These are phyloP conservation scores for Aurinia saxatilis DNA, from an alignment of 345 rosid genomes.

Conservation along the genomic window DNA sequence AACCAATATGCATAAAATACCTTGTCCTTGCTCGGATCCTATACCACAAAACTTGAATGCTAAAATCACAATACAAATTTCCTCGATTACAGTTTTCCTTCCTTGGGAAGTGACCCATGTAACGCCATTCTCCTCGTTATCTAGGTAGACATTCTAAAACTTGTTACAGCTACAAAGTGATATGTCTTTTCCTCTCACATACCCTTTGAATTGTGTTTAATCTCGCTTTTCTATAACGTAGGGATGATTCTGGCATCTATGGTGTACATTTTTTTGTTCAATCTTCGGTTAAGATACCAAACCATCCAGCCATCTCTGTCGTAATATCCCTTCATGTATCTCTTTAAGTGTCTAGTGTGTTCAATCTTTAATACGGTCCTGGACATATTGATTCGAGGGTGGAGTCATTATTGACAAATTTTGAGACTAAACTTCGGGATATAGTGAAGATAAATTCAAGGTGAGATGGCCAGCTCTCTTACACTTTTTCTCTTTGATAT, in stretches of 20 bases:
- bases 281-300: constrained; percentile 66
- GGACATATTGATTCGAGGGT: constrained; percentile 75
- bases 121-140: too few relatives aligned
- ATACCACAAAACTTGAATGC: too few relatives aligned
- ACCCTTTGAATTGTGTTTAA: background rate
- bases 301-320: background rate
- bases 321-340: background rate
- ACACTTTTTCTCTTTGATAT: too few relatives aligned
- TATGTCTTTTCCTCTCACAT: too few relatives aligned
- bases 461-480: too few relatives aligned
- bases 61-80: too few relatives aligned
- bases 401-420: constrained; percentile 60
- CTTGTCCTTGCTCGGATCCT: too few relatives aligned
- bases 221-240: constrained; percentile 14
- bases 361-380: constrained; percentile 46
- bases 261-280: constrained; percentile 84
- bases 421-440: constrained; percentile 57
- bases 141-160: too few relatives aligned
- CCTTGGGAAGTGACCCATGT: too few relatives aligned
- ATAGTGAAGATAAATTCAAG: constrained; percentile 75
- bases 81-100: too few relatives aligned
- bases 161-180: too few relatives aligned
- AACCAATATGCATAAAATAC: too few relatives aligned
- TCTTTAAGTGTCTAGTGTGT: background rate
- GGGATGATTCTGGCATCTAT: constrained; percentile 68